Evolutionary conservation across 169 alveolate species (phyloP).

Genomic region (Toxoplasma gondii): DNA sequence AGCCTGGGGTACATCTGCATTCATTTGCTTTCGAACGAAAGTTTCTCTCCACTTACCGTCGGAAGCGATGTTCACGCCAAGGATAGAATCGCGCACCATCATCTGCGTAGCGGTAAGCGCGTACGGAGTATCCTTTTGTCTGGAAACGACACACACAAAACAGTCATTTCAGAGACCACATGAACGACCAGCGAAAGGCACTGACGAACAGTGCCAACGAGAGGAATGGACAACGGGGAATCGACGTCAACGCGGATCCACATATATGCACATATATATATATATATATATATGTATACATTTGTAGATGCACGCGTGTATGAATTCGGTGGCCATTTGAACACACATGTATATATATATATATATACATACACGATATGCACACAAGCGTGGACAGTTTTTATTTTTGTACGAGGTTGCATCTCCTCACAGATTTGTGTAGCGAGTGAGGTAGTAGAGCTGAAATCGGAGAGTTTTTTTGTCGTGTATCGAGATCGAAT

Average conservation of each 20-base stretch:
- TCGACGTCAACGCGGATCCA: not conserved
- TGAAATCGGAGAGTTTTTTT: not conserved
- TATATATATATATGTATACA: not conserved
- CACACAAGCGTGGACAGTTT: too few relatives aligned
- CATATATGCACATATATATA: not conserved
- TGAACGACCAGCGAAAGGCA: not conserved
- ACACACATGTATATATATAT: not conserved
- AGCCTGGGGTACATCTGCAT: too few relatives aligned
- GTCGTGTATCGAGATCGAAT: too few relatives aligned
- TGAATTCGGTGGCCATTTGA: not conserved
- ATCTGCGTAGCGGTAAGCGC: slow-evolving; percentile 19
- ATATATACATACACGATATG: too few relatives aligned
- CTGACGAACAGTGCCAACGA: not conserved
- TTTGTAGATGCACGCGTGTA: not conserved
- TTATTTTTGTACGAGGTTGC: too few relatives aligned
- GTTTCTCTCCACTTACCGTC: not conserved
- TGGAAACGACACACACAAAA: not conserved
- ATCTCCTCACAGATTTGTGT: not conserved
- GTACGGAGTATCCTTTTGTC: slow-evolving; percentile 32
- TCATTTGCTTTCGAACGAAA: too few relatives aligned
- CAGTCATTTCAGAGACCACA: not conserved
- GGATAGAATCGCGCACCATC: slow-evolving; percentile 46
- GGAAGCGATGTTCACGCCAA: slow-evolving; percentile 2
- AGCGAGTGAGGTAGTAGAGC: not conserved
- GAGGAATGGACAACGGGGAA: not conserved